Evolutionary conservation across 495 filamentous ascomycete genomes (phyloP), one percentile per base, ranked within the genome.

Genomic region (Oleoguttula mirabilis): DNA sequence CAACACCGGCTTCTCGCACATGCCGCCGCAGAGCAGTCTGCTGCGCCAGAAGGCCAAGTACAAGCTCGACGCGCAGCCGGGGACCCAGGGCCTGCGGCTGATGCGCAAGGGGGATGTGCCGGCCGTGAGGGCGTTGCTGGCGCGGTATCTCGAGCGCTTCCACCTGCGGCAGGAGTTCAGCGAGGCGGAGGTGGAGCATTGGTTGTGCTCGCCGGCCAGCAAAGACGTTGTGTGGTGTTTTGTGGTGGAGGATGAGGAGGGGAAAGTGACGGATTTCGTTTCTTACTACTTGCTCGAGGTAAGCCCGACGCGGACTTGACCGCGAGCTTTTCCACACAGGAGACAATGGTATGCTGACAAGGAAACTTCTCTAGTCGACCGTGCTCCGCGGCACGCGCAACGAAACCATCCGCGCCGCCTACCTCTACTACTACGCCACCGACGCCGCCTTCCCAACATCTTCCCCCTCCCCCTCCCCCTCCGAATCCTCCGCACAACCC

Each of bases 401-500:
- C 61, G 68, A 77, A 3, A 63, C 69, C 32, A 73, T 98, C 50
- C 76, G 76, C 25, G 92, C 87, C 3, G 90, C 90, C 16, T 98
- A 98, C 54, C 70, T 96, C 19, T 98, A 84, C 65, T 98, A 98
- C 65, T 96, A 96, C 51, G 90, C 86, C 17, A 80, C 82, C 17
- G 88, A 95, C 55, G 66, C 72, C 1, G 90, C 80, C 3, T 83
- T 95, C 52, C 11, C 22, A 7, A 7, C 25, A 28, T 28, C 25
- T 7, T n/a, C n/a, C n/a, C n/a, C n/a, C n/a, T n/a, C n/a, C n/a
- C n/a, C n/a, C n/a, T n/a, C n/a, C n/a, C n/a, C n/a, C n/a, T n/a
- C n/a, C n/a, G n/a, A n/a, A n/a, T n/a, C n/a, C n/a, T 28, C 25
- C n/a, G 25, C 25, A 28, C 16, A 10, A 7, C 16, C 32, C 14